These are phyloP conservation scores for Letharia lupina DNA, from an alignment of 495 filamentous ascomycete species.

Conservation along the genomic window DNA sequence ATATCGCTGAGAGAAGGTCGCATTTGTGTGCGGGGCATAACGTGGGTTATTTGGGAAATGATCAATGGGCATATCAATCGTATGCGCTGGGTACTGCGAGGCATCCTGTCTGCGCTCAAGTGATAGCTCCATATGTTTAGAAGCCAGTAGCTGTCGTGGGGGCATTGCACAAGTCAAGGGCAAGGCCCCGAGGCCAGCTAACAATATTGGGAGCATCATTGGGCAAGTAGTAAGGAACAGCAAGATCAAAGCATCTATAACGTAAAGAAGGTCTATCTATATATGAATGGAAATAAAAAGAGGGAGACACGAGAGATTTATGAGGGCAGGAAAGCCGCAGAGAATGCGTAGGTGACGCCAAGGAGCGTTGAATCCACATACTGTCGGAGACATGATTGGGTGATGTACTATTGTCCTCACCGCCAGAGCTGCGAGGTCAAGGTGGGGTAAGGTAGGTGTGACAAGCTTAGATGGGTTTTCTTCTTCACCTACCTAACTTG, in stretches of 20 bases:
- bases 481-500: background rate
- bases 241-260: background rate
- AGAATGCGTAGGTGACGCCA: background rate
- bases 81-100: constrained; percentile 11
- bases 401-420: background rate
- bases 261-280: background rate
- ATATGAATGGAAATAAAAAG: background rate
- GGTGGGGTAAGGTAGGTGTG: background rate
- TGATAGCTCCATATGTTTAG: constrained; percentile 1
- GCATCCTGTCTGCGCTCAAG: constrained; percentile 13
- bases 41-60: constrained; percentile 34
- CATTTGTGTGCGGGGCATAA: constrained; percentile 33
- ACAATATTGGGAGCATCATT: constrained; percentile 1
- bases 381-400: background rate
- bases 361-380: background rate
- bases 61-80: constrained; percentile 29
- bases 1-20: constrained; percentile 39
- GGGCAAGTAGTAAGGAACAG: background rate
- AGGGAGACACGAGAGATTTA: background rate
- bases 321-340: background rate
- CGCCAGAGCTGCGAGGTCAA: background rate
- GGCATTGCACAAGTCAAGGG: constrained; percentile 3
- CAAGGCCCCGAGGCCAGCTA: constrained; percentile 8
- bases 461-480: background rate
- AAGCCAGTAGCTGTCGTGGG: constrained; percentile 3